phyloP scores from a whole-genome alignment of 805 yeast species.

The Priceomyces castillae region DNA sequence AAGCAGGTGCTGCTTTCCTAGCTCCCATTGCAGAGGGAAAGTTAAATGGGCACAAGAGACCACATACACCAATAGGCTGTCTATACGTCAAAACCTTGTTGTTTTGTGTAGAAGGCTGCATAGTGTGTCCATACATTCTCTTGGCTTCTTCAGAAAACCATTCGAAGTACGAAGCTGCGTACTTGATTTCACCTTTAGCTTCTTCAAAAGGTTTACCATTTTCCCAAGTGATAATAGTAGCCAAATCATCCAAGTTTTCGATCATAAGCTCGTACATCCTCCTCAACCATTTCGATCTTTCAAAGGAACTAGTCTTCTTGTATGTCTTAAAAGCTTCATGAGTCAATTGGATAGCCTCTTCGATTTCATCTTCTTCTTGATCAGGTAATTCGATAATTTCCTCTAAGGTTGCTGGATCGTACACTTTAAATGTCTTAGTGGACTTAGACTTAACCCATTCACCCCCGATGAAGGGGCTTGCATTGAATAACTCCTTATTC shows the following conservation, averaged over 20 bases:
- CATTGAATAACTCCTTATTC: slow-evolving; percentile 32
- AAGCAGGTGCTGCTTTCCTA: slow-evolving; percentile 61
- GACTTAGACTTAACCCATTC: slow-evolving; percentile 38
- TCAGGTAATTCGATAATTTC: slow-evolving; percentile 40
- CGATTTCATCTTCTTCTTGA: slow-evolving; percentile 42
- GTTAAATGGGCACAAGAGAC: slow-evolving; percentile 64
- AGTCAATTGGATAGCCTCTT: slow-evolving; percentile 48
- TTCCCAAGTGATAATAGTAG: slow-evolving; percentile 55
- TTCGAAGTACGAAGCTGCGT: slow-evolving; percentile 51
- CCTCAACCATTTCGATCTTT: slow-evolving; percentile 51
- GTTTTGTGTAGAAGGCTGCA: slow-evolving; percentile 50
- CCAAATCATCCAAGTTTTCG: slow-evolving; percentile 57
- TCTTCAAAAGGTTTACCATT: slow-evolving; percentile 58
- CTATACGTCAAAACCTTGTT: slow-evolving; percentile 53
- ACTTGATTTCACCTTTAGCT: slow-evolving; percentile 53
- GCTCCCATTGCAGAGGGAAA: slow-evolving; percentile 69
- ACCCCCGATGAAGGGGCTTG: slow-evolving; percentile 38
- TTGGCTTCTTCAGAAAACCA: slow-evolving; percentile 56
- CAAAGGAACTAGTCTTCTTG: slow-evolving; percentile 47
- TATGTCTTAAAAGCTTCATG: slow-evolving; percentile 43
- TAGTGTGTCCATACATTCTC: slow-evolving; percentile 53
- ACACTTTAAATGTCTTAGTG: slow-evolving; percentile 34
- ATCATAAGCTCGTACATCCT: slow-evolving; percentile 49
- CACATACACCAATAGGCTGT: slow-evolving; percentile 65
- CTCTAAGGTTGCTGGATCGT: slow-evolving; percentile 41